A percentile compares a stretch with the other conserved stretches of the same genome.
These are phyloP conservation scores for Candida andamanensis DNA, from an alignment of 805 yeast genomes.

Conservation along the genomic window DNA sequence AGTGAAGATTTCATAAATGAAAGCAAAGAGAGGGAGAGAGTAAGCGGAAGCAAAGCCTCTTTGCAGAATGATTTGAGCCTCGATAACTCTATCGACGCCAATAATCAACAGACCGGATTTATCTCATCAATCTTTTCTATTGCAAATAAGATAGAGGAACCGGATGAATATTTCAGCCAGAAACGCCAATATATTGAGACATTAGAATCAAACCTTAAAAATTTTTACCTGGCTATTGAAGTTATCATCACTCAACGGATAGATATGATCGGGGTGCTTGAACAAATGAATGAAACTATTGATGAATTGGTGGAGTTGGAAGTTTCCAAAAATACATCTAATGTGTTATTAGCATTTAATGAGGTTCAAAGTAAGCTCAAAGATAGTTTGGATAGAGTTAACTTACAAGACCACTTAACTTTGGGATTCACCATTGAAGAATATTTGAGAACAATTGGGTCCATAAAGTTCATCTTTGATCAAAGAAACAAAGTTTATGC, in stretches of 20 bases:
- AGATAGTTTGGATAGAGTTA: constrained; percentile 70
- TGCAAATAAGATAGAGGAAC: constrained; percentile 64
- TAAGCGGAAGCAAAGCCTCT: constrained; percentile 50
- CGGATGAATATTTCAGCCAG: constrained; percentile 71
- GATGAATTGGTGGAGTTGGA: constrained; percentile 69
- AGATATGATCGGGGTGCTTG: constrained; percentile 63
- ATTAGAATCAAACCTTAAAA: constrained; percentile 66
- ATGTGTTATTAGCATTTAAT: constrained; percentile 65
- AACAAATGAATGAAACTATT: constrained; percentile 54
- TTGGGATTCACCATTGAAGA: constrained; percentile 86
- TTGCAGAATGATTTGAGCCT: constrained; percentile 26
- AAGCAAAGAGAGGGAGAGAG: constrained; percentile 64
- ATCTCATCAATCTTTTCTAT: constrained; percentile 70
- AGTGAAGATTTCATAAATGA: constrained; percentile 65
- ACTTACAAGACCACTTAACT: constrained; percentile 80
- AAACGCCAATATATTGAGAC: constrained; percentile 65
- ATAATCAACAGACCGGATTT: constrained; percentile 28
- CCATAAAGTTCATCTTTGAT: constrained; percentile 66
- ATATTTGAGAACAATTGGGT: constrained; percentile 70
- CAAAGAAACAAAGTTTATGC: constrained; percentile 60
- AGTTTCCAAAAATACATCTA: constrained; percentile 59
- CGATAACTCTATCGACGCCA: constrained; percentile 31
- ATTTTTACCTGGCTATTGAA: constrained; percentile 67
- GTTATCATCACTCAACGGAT: constrained; percentile 67
- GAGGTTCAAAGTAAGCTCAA: constrained; percentile 65